Evolutionary conservation across 352 stramenopile genomes (phyloP).

Genomic region (Blastocystis sp.): DNA sequence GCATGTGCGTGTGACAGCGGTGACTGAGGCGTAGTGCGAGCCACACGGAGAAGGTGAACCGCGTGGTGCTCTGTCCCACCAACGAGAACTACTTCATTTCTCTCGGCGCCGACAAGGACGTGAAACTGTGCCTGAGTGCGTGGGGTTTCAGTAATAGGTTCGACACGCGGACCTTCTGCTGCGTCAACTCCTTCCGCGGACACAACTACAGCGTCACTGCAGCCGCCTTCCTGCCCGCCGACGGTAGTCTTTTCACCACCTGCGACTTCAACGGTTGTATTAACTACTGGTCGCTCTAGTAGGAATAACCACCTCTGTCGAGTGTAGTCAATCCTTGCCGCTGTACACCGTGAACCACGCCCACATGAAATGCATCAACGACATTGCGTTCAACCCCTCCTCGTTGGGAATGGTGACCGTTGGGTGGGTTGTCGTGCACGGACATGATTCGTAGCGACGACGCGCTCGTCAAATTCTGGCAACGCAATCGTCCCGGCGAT

Average conservation of each 20-base stretch:
- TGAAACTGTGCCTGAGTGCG: not conserved
- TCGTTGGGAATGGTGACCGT: conserved; percentile 33
- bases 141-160: not conserved
- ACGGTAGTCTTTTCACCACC: conserved; percentile 14
- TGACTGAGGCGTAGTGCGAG: not conserved
- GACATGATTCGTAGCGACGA: conserved; percentile 44
- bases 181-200: conserved; percentile 4
- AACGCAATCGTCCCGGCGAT: conserved; percentile 61
- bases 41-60: conserved; percentile 47
- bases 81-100: conserved; percentile 60
- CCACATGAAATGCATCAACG: conserved; percentile 10
- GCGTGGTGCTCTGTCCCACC: conserved; percentile 51
- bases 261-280: conserved; percentile 37
- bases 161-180: conserved; percentile 31
- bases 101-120: conserved; percentile 1
- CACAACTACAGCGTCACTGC: conserved; percentile 41
- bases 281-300: conserved; percentile 57
- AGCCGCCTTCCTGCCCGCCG: conserved; percentile 5
- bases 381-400: conserved; percentile 5
- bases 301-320: not conserved
- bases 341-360: conserved; percentile 44
- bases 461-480: conserved; percentile 34
- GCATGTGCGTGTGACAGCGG: not conserved
- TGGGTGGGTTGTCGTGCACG: not conserved
- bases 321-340: conserved; percentile 42